Conservation (phyloP, 169 alveolate genomes). For the Nephromyces sp. region DNA sequence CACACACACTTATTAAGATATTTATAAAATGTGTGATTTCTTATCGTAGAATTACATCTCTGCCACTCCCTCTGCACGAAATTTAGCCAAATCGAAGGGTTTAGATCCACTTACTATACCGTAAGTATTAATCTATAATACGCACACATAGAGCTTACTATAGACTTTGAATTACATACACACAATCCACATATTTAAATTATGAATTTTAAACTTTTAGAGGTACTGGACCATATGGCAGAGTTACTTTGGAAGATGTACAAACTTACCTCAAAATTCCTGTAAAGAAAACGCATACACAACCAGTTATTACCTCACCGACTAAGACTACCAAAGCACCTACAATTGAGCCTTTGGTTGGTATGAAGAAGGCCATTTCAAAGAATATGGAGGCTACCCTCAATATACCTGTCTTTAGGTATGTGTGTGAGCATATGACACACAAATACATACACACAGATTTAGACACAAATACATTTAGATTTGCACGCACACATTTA, state of each 20-base stretch:
- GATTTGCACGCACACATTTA: too few species aligned
- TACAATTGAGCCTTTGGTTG: background rate
- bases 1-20: slow-evolving; percentile 19
- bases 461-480: too few species aligned
- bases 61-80: background rate
- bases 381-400: slow-evolving; percentile 45
- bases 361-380: slow-evolving; percentile 38
- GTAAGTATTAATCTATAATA: background rate
- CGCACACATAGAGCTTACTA: background rate
- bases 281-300: background rate
- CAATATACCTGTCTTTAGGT: slow-evolving; percentile 45
- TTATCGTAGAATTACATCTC: background rate
- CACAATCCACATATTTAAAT: background rate
- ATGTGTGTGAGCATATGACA: too few species aligned
- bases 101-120: background rate
- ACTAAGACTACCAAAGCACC: background rate
- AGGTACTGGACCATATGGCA: background rate
- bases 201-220: background rate
- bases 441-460: too few species aligned
- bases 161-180: background rate
- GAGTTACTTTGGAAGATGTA: background rate
- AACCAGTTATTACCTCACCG: background rate
- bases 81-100: background rate
- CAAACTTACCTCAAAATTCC: background rate
- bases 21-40: slow-evolving; percentile 22